These are phyloP conservation scores for Kurtzmaniella quercitrusa DNA, from an alignment of 1,139 yeast species.

Conservation along the genomic window DNA sequence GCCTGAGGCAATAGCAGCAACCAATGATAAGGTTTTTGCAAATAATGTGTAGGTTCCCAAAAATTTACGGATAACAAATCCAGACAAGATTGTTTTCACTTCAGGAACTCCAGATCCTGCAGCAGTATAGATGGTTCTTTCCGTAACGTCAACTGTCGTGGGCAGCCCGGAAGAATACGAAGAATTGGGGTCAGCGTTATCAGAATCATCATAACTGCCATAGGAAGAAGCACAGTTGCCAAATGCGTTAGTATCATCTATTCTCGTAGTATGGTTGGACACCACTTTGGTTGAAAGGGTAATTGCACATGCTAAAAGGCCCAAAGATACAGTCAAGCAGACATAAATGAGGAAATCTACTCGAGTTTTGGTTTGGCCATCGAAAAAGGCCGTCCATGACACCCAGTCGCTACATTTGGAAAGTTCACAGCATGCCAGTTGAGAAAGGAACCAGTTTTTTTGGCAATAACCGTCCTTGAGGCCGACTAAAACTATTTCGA, in stretches of 20 bases:
- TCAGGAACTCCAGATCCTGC: conserved; percentile 67
- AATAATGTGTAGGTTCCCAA: conserved; percentile 53
- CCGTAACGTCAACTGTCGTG: conserved; percentile 1
- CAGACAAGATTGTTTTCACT: conserved; percentile 53
- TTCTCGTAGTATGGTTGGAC: conserved; percentile 3
- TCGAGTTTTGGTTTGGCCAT: conserved; percentile 14
- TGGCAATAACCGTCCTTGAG: conserved; percentile 53
- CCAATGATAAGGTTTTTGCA: conserved; percentile 47
- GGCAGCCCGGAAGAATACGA: conserved; percentile 2
- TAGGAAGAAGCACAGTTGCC: not conserved
- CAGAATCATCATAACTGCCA: conserved; percentile 4
- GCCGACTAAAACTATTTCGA: conserved; percentile 50
- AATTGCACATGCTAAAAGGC: conserved; percentile 42
- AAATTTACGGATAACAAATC: conserved; percentile 52
- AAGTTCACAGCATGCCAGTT: conserved; percentile 39
- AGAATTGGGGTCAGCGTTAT: not conserved
- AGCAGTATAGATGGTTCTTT: conserved; percentile 46
- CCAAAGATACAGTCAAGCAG: conserved; percentile 37
- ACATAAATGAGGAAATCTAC: conserved; percentile 39
- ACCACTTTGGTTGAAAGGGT: conserved; percentile 48
- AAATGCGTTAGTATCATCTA: not conserved
- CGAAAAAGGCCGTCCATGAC: conserved; percentile 40
- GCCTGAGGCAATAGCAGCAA: conserved; percentile 64
- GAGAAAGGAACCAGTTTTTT: conserved; percentile 42
- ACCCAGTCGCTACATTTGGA: conserved; percentile 38